Conservation (phyloP, 371 early-diverging fungal genomes). For the Entomophthora muscae region DNA sequence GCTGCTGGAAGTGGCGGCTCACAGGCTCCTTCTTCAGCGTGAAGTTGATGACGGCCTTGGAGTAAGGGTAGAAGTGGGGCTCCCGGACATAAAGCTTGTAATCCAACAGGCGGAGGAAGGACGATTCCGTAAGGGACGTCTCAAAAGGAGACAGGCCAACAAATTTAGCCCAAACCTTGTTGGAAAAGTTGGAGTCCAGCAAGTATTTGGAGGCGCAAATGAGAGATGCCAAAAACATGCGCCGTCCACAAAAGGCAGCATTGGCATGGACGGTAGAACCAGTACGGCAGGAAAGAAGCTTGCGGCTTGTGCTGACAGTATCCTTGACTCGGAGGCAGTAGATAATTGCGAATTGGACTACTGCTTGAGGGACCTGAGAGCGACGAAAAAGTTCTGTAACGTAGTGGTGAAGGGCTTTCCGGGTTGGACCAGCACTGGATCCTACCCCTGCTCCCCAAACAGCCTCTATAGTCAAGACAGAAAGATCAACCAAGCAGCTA, state of each 20-base stretch:
- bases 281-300: neutral
- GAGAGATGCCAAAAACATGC: slow-evolving; percentile 63
- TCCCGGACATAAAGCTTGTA: slow-evolving; percentile 50
- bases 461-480: slow-evolving; percentile 1
- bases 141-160: slow-evolving; percentile 46
- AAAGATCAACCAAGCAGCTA: neutral
- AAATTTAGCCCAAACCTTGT: slow-evolving; percentile 64
- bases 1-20: neutral
- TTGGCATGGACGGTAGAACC: slow-evolving; percentile 14
- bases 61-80: slow-evolving; percentile 11
- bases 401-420: neutral
- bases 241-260: slow-evolving; percentile 43
- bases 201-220: slow-evolving; percentile 65
- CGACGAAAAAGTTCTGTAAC: slow-evolving; percentile 44
- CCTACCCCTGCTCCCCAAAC: neutral
- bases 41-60: neutral
- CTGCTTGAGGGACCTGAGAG: slow-evolving; percentile 58
- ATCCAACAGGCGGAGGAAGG: slow-evolving; percentile 47
- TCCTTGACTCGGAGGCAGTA: slow-evolving; percentile 36
- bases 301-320: neutral
- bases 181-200: slow-evolving; percentile 61
- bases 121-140: slow-evolving; percentile 51
- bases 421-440: neutral
- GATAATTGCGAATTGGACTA: slow-evolving; percentile 52
- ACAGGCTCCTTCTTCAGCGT: neutral